phyloP scores from a whole-genome alignment of 208 protist genomes.

The Kentomonas sorsogonicus region DNA sequence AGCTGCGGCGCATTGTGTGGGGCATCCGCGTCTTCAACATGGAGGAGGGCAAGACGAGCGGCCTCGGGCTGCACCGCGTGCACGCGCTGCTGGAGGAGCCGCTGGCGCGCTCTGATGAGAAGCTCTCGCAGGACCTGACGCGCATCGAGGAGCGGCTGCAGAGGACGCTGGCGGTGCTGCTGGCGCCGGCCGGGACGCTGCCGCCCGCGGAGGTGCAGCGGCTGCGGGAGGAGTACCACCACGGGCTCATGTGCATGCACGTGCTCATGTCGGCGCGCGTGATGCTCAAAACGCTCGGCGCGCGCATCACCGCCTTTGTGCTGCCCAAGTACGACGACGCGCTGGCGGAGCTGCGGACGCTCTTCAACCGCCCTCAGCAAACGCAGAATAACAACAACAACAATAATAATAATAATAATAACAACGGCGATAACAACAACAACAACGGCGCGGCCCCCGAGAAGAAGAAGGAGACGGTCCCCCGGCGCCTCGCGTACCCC shows the following conservation, averaged over 20 bases:
- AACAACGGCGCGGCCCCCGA: constrained; percentile 23
- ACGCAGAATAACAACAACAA: no score
- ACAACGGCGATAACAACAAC: constrained; percentile 6
- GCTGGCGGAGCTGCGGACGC: constrained; percentile 32
- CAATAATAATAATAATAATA: background rate
- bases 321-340: constrained; percentile 39
- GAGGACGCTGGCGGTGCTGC: constrained; percentile 38
- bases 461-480: no score
- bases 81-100: constrained; percentile 26
- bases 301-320: constrained; percentile 25
- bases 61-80: constrained; percentile 36
- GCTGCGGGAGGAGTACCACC: constrained; percentile 74
- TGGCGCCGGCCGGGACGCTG: constrained; percentile 46
- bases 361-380: constrained; percentile 23
- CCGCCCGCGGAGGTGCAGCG: constrained; percentile 6
- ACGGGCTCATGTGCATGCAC: constrained; percentile 46
- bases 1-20: constrained; percentile 85
- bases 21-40: constrained; percentile 84
- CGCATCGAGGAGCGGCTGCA: constrained; percentile 13
- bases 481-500: constrained; percentile 15
- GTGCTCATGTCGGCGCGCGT: constrained; percentile 43
- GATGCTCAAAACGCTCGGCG: constrained; percentile 27
- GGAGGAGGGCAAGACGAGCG: constrained; percentile 37
- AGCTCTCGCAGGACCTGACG: constrained; percentile 17
- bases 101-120: constrained; percentile 20